A percentile compares a stretch with the other conserved stretches of the same genome.
Evolutionary conservation across 2,329 filamentous ascomycete species (phyloP).

Genomic region (Fusarium penzigii): DNA sequence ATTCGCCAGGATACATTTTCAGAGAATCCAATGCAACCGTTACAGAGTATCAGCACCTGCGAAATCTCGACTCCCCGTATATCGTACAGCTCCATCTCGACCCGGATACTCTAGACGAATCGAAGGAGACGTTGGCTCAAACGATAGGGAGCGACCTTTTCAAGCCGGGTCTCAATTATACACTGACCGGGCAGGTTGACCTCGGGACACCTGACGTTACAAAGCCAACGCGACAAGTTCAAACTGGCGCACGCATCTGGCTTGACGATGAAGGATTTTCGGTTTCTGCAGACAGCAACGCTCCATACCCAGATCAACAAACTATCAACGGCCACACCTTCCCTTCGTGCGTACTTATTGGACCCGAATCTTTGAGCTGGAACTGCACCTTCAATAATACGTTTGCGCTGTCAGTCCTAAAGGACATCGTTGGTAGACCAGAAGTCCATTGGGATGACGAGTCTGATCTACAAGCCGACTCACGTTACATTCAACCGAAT

Average conservation of each 20-base stretch:
- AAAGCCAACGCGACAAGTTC: background rate
- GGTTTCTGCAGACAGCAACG: slow-evolving; percentile 6
- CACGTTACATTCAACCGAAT: slow-evolving; percentile 13
- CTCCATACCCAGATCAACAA: background rate
- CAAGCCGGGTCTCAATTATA: slow-evolving; percentile 16
- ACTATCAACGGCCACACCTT: background rate
- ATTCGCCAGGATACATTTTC: slow-evolving; percentile 19
- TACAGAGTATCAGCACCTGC: slow-evolving; percentile 2
- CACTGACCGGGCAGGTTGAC: slow-evolving; percentile 7
- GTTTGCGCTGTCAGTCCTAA: background rate
- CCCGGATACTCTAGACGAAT: background rate
- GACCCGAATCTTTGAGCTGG: slow-evolving; percentile 2
- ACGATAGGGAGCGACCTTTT: slow-evolving; percentile 8
- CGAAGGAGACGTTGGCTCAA: slow-evolving; percentile 1
- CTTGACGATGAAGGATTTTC: slow-evolving; percentile 13
- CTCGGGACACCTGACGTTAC: slow-evolving; percentile 1
- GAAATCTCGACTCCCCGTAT: slow-evolving; percentile 10
- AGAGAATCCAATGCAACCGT: background rate
- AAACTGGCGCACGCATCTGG: slow-evolving; percentile 15
- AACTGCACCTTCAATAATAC: slow-evolving; percentile 17
- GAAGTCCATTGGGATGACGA: slow-evolving; percentile 18
- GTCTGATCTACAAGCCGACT: background rate
- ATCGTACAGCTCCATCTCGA: slow-evolving; percentile 12
- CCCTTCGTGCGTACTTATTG: background rate
- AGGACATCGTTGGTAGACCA: background rate